Evolutionary conservation across 2,329 filamentous ascomycete species (phyloP), one percentile per base, ranked within the genome.

Genomic region (Penicillium digitatum): DNA sequence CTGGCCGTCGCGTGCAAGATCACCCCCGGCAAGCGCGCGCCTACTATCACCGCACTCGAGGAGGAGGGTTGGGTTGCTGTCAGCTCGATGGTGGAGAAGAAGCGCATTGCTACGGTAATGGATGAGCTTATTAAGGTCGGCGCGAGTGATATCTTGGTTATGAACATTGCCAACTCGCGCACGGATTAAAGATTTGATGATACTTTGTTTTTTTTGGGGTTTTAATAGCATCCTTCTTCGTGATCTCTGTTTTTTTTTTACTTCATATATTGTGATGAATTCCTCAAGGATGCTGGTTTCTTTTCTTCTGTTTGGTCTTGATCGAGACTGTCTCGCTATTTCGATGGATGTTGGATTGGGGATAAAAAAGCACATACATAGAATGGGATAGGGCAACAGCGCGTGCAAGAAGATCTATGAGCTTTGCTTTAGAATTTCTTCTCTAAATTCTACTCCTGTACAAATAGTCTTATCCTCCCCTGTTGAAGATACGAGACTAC

Each of bases 61-160:
- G 88, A 90, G 69, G 85, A 90, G 53, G 89, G 87, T 51, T 97
- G 93, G 93, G 90, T 96, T 34, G 92, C 93, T n/a, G 88, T 97
- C 60, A 90, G 86, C 70, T 86, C 87, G 47, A 97, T 97, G 93
- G 92, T 96, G 7, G 86, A 90, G 79, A 89, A 90, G 78, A 93
- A 90, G 78, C 82, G 83, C 67, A 87, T 95, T 68, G 91, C 91
- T 2, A 79, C 84, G 7, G 89, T 88, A 35, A 96, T 96, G 92
- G 92, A 96, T 72, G 82, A 89, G 64, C 72, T 96, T 69, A 85
- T 81, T 31, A 83, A 81, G 66, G 81, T 88, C 27, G 91, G 91
- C 2, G 92, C 91, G 1, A 84, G 85, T 50, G 92, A 96, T 73
- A 91, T 96, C 60, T 73, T 96, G 65, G 89, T 95, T 22, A 79